Conservation (phyloP, 2,329 filamentous ascomycete species). For the Podosphaera leucotricha region DNA sequence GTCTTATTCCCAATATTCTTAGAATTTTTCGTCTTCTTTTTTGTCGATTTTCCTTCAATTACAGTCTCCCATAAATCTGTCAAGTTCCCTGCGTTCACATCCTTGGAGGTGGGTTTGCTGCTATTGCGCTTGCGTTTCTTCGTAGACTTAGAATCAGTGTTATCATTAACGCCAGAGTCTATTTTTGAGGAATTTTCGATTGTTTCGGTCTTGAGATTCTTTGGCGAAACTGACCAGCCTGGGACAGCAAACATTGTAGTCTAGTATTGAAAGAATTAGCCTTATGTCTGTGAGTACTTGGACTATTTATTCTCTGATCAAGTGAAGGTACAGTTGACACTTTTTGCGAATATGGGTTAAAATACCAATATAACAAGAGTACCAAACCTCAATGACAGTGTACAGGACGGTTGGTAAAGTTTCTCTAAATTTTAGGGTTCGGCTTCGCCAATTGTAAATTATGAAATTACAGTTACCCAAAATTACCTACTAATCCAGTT, state of each 20-base stretch:
- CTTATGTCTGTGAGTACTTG: neutral
- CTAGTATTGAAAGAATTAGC: neutral
- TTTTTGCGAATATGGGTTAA: too few relatives aligned
- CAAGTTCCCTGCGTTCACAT: conserved; percentile 46
- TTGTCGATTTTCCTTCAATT: conserved; percentile 38
- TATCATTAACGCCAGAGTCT: conserved; percentile 8
- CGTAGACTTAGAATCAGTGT: conserved; percentile 15
- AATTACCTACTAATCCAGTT: too few relatives aligned
- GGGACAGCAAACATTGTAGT: conserved; percentile 66
- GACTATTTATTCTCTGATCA: too few relatives aligned
- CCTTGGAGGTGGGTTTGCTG: conserved; percentile 27
- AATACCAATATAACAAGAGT: too few relatives aligned
- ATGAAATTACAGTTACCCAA: too few relatives aligned
- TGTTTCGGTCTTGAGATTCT: conserved; percentile 44
- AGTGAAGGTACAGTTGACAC: too few relatives aligned
- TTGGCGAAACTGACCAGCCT: conserved; percentile 66
- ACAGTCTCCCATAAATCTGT: conserved; percentile 57
- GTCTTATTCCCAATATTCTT: conserved; percentile 8
- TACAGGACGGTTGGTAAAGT: too few relatives aligned
- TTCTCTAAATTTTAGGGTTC: too few relatives aligned
- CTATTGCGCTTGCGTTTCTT: conserved; percentile 26
- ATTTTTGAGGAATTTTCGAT: conserved; percentile 4
- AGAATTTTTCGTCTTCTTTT: conserved; percentile 5
- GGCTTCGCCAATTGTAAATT: too few relatives aligned
- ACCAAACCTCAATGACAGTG: too few relatives aligned